These are phyloP conservation scores for Leccinum subgranulosum DNA, from an alignment of 768 basidiomycete genomes.

Conservation along the genomic window DNA sequence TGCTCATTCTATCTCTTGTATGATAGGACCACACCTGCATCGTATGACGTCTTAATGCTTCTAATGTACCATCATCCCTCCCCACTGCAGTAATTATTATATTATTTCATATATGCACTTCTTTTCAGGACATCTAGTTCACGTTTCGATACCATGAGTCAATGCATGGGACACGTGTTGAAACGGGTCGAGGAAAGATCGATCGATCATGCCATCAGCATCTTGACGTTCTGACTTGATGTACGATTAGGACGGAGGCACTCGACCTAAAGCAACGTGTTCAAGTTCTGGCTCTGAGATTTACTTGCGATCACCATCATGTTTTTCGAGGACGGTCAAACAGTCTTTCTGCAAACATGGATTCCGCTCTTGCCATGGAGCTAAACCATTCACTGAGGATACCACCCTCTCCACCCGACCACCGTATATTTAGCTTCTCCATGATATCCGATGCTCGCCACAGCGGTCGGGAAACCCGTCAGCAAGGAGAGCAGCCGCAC, in stretches of 20 bases:
- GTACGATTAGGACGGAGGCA: neutral
- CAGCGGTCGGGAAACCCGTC: too few species aligned
- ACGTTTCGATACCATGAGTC: constrained; percentile 1
- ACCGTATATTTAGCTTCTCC: too few species aligned
- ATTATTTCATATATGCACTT: constrained; percentile 4
- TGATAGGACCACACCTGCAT: neutral
- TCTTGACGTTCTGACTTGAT: neutral
- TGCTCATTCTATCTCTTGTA: neutral
- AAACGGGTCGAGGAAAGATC: neutral
- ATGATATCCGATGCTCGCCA: too few species aligned
- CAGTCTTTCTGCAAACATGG: neutral
- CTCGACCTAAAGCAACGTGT: neutral
- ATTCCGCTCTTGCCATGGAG: neutral
- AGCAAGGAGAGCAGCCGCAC: too few species aligned
- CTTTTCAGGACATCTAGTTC: neutral
- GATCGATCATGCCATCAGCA: neutral
- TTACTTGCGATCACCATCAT: neutral
- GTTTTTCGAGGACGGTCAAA: neutral
- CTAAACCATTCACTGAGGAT: neutral
- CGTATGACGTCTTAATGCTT: neutral
- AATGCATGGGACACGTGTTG: neutral
- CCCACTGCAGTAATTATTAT: constrained; percentile 2
- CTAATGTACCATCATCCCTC: neutral
- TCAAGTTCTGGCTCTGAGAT: neutral
- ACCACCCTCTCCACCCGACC: too few species aligned